phyloP scores from a whole-genome alignment of 805 yeast genomes.

The Yarrowia bubula region DNA sequence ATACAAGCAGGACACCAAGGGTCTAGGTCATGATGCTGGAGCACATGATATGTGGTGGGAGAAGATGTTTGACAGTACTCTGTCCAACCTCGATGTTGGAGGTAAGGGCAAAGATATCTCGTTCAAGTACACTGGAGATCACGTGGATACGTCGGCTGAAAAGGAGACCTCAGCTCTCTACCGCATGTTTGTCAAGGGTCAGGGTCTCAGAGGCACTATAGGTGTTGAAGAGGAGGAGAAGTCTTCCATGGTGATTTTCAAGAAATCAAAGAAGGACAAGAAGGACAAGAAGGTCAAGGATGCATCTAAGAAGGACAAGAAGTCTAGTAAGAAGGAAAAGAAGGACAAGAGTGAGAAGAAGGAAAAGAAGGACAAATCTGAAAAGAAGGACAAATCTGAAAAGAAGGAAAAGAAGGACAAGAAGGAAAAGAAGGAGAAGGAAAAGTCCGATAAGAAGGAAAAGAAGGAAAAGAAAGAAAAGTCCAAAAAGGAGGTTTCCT shows the following conservation, averaged over 20 bases:
- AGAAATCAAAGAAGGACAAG: constrained; percentile 36
- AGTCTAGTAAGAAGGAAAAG: constrained; percentile 34
- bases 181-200: constrained; percentile 83
- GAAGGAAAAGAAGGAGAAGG: constrained; percentile 31
- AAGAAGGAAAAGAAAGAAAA: constrained; percentile 4
- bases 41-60: constrained; percentile 98
- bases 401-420: constrained; percentile 32
- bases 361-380: constrained; percentile 36
- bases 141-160: constrained; percentile 46
- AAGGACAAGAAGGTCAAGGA: constrained; percentile 33
- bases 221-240: constrained; percentile 24
- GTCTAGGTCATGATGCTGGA: constrained; percentile 73
- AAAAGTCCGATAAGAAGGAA: not conserved
- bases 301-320: constrained; percentile 34
- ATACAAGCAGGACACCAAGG: constrained; percentile 87
- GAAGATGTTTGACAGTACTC: constrained; percentile 86
- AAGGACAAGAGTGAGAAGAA: constrained; percentile 29
- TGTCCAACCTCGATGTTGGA: constrained; percentile 67
- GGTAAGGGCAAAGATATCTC: constrained; percentile 43
- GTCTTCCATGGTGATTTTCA: constrained; percentile 13
- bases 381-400: constrained; percentile 33
- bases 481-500: not conserved
- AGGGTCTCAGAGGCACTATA: constrained; percentile 72
- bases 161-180: constrained; percentile 67
- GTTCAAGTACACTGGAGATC: constrained; percentile 56